Evolutionary conservation across 805 yeast genomes (phyloP).

Genomic region (Teunomyces atbi): DNA sequence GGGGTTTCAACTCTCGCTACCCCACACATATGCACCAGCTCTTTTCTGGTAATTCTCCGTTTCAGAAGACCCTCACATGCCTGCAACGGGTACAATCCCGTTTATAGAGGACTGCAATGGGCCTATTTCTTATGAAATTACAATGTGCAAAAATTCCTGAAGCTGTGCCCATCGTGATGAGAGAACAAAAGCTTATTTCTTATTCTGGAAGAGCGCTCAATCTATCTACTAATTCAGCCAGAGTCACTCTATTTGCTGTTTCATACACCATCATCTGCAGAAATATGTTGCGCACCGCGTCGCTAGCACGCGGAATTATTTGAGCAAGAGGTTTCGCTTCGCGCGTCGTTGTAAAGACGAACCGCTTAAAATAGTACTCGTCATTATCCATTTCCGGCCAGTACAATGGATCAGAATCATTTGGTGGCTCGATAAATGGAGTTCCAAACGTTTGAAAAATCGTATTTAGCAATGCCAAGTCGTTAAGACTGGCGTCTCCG

Average conservation of each 20-base stretch:
- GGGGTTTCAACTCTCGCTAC: background rate
- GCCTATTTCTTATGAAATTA: background rate
- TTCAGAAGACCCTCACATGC: background rate
- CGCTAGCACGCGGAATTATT: slow-evolving; percentile 34
- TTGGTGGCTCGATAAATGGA: slow-evolving; percentile 30
- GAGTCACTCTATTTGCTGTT: background rate
- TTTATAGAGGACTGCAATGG: too few species aligned
- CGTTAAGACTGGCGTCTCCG: slow-evolving; percentile 46
- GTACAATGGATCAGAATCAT: slow-evolving; percentile 14
- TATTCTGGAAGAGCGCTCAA: background rate
- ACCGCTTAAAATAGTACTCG: slow-evolving; percentile 27
- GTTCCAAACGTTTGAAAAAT: slow-evolving; percentile 63
- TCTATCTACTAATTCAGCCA: background rate
- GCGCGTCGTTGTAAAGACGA: slow-evolving; percentile 17
- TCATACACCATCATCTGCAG: slow-evolving; percentile 8
- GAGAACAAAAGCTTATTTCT: background rate
- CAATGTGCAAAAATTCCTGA: too few species aligned
- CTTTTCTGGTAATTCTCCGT: background rate
- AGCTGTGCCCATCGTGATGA: background rate
- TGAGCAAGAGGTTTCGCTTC: slow-evolving; percentile 14
- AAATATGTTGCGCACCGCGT: background rate
- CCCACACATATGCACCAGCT: background rate
- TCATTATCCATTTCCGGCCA: slow-evolving; percentile 38
- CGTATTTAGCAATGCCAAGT: slow-evolving; percentile 54
- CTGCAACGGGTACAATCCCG: too few species aligned